Evolutionary conservation across 805 yeast genomes (phyloP).

Genomic region (Teunomyces atbi): DNA sequence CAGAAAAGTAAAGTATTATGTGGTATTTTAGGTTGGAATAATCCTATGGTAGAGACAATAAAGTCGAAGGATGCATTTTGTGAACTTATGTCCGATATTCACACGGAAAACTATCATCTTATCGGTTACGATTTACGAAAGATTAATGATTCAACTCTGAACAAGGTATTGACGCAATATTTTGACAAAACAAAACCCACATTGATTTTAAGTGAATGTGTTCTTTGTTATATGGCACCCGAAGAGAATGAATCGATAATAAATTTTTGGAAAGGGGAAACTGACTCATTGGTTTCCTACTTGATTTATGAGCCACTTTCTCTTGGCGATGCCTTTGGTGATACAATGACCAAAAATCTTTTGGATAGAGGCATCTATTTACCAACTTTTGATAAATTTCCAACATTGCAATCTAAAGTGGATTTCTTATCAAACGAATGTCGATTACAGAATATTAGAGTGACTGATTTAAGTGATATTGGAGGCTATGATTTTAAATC

Average conservation of each 20-base stretch:
- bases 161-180: constrained; percentile 11
- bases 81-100: constrained; percentile 25
- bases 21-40: constrained; percentile 17
- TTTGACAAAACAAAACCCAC: constrained; percentile 49
- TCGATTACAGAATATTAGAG: constrained; percentile 28
- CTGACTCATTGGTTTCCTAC: constrained; percentile 25
- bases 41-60: constrained; percentile 9
- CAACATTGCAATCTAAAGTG: constrained; percentile 36
- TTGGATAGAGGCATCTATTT: constrained; percentile 59
- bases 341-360: constrained; percentile 64
- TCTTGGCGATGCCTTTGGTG: constrained; percentile 60
- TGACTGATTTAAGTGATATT: constrained; percentile 47
- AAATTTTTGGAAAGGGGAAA: constrained; percentile 34
- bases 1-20: constrained; percentile 25
- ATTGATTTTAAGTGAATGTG: constrained; percentile 69
- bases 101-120: constrained; percentile 47
- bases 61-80: constrained; percentile 23
- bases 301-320: constrained; percentile 72
- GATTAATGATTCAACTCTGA: constrained; percentile 11
- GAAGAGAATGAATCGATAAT: constrained; percentile 47
- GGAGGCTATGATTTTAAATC: constrained; percentile 36
- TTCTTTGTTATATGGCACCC: constrained; percentile 65
- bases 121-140: constrained; percentile 55
- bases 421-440: constrained; percentile 21
- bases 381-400: constrained; percentile 54